Evolutionary conservation across 2,329 filamentous ascomycete species (phyloP), one percentile per base, ranked within the genome.

Genomic region (Cadophora gregata): DNA sequence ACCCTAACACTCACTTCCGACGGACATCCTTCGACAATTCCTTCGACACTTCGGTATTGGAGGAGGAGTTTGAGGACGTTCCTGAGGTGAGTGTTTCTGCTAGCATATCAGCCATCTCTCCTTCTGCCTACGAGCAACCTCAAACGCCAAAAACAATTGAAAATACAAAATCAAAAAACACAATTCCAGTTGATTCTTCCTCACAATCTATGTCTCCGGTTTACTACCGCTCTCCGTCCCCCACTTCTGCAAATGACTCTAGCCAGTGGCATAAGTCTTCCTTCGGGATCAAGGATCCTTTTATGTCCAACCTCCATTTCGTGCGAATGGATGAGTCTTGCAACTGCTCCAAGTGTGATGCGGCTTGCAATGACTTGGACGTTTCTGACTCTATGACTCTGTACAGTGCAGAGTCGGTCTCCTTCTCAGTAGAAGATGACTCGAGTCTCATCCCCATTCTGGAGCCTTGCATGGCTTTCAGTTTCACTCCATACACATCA

Each of bases 21-120:
- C 50, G 50, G 27, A n/a, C 27, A 16, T 53, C 16, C 27, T 16
- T 16, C 50, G 9, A 31, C 50, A 31, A 31, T n/a, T 33, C 50
- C 50, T 53, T 53, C 27, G 50, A 33, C 50, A 33, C 50, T 53
- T 53, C 50, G 50, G 50, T 53, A 53, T 53, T n/a, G 50, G 50
- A 53, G 50, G 50, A 53, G 50, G 3, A 27, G 2, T 27, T 27
- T 24, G 50, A 53, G 50, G 50, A 31, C 14, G 33, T 53, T 27
- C 50, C 50, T 33, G 27, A 53, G 50, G 50, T 53, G 14, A 53
- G 27, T 53, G 50, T 29, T 53, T 12, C 38, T 42, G 33, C 50
- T 53, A 53, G 33, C 50, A 53, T 53, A 29, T 31, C 50, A 27
- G 14, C 38, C 38, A 42, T 42, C 14, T 42, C 38, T 16, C 7